These are phyloP conservation scores for Metschnikowia borealis DNA, from an alignment of 805 yeast genomes.

Conservation along the genomic window DNA sequence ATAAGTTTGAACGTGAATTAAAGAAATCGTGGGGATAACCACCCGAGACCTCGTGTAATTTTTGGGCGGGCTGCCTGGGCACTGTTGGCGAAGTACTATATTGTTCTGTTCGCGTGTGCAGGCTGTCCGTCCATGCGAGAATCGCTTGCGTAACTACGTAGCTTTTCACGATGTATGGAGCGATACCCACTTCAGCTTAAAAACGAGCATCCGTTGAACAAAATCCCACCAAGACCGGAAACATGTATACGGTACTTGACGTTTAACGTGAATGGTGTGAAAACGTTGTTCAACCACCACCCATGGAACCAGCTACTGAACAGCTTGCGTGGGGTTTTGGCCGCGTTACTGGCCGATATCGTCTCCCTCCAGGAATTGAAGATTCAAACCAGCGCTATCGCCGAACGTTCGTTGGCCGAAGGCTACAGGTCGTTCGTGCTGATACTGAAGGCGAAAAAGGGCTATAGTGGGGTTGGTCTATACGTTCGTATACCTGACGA, in stretches of 20 bases:
- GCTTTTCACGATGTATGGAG: slow-evolving; percentile 1
- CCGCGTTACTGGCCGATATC: slow-evolving; percentile 62
- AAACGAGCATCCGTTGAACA: slow-evolving; percentile 9
- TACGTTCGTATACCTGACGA: slow-evolving; percentile 55
- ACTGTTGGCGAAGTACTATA: not conserved
- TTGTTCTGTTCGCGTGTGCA: not conserved
- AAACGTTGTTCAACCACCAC: slow-evolving; percentile 73
- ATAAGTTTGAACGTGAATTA: not conserved
- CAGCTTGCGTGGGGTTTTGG: slow-evolving; percentile 44
- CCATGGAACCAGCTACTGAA: slow-evolving; percentile 66
- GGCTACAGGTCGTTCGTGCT: slow-evolving; percentile 65
- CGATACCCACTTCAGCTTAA: not conserved
- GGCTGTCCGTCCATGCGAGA: not conserved
- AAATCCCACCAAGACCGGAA: slow-evolving; percentile 10
- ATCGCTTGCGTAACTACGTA: not conserved
- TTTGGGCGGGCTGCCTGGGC: not conserved
- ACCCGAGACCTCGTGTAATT: not conserved
- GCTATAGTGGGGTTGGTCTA: slow-evolving; percentile 90
- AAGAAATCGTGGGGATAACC: not conserved
- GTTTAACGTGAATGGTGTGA: slow-evolving; percentile 82
- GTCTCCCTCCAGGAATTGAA: slow-evolving; percentile 88
- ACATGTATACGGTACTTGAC: slow-evolving; percentile 48
- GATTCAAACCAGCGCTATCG: slow-evolving; percentile 30
- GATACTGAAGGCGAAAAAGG: slow-evolving; percentile 64
- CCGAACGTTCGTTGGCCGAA: slow-evolving; percentile 45